These are phyloP conservation scores for Amphibolis antarctica DNA, from an alignment of 106 monocot species.

Conservation along the genomic window DNA sequence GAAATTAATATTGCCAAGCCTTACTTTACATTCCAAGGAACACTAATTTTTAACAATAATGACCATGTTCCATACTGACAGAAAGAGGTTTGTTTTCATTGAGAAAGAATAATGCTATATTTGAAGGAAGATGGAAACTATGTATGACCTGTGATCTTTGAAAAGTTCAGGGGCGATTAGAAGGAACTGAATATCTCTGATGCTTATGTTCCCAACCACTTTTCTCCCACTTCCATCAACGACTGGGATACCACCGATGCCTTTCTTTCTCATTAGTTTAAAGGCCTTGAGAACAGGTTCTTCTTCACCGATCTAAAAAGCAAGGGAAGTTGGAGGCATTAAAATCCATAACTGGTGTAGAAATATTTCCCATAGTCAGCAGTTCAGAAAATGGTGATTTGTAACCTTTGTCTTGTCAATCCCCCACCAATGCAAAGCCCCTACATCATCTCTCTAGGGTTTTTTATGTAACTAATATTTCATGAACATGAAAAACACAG, in stretches of 20 bases:
- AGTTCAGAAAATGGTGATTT: too few relatives aligned
- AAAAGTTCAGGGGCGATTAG: slow-evolving; percentile 77
- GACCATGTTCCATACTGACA: neutral
- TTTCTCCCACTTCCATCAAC: slow-evolving; percentile 46
- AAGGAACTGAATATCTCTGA: slow-evolving; percentile 96
- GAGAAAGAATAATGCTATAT: too few relatives aligned
- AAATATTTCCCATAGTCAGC: too few relatives aligned
- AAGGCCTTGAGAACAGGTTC: slow-evolving; percentile 83
- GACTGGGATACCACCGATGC: slow-evolving; percentile 81
- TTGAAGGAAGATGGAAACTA: neutral
- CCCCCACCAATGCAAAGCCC: too few relatives aligned
- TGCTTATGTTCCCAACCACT: slow-evolving; percentile 85
- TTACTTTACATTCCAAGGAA: too few relatives aligned
- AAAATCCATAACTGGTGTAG: too few relatives aligned
- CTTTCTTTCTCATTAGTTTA: slow-evolving; percentile 60
- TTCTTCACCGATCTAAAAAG: slow-evolving; percentile 50
- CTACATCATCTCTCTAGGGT: too few relatives aligned
- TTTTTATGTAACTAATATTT: too few relatives aligned
- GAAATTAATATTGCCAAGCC: too few relatives aligned
- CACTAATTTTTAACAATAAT: too few relatives aligned
- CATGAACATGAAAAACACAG: too few relatives aligned
- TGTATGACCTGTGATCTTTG: slow-evolving; percentile 66
- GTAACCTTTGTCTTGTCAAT: too few relatives aligned
- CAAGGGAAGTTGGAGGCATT: neutral
- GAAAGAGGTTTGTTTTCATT: neutral